A percentile compares a stretch with the other conserved stretches of the same genome.
These are phyloP conservation scores for Teunomyces aglyptinius DNA, from an alignment of 805 yeast species.

Conservation along the genomic window DNA sequence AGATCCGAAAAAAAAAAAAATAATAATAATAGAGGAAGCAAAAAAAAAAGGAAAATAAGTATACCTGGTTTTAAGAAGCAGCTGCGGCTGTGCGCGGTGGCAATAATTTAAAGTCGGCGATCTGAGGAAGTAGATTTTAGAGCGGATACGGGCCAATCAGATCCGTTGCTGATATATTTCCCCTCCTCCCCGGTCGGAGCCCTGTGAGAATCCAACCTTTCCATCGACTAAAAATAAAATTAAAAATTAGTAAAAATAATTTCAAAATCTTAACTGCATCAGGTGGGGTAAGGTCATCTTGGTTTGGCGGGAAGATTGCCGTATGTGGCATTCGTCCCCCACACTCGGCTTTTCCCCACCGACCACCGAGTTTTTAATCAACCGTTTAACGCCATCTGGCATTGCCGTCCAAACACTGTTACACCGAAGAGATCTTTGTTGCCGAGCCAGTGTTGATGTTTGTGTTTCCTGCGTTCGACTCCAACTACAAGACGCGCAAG, in stretches of 20 bases:
- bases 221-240: not conserved
- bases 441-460: slow-evolving; percentile 17
- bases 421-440: not conserved
- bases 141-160: no score
- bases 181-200: no score
- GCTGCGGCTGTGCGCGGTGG: no score
- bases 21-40: not conserved
- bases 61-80: no score
- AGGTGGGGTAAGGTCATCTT: not conserved
- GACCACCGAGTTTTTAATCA: not conserved
- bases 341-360: not conserved
- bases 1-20: not conserved
- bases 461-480: slow-evolving; percentile 37
- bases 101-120: no score
- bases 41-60: not conserved
- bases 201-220: no score
- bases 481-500: slow-evolving; percentile 32
- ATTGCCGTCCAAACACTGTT: not conserved
- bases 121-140: no score
- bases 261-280: not conserved
- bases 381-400: not conserved
- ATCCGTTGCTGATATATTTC: no score
- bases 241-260: not conserved
- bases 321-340: not conserved
- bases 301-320: not conserved